Evolutionary conservation across 345 rosid genomes (phyloP), one percentile per base, ranked within the genome.

Genomic region (Bretschneidera sinensis): DNA sequence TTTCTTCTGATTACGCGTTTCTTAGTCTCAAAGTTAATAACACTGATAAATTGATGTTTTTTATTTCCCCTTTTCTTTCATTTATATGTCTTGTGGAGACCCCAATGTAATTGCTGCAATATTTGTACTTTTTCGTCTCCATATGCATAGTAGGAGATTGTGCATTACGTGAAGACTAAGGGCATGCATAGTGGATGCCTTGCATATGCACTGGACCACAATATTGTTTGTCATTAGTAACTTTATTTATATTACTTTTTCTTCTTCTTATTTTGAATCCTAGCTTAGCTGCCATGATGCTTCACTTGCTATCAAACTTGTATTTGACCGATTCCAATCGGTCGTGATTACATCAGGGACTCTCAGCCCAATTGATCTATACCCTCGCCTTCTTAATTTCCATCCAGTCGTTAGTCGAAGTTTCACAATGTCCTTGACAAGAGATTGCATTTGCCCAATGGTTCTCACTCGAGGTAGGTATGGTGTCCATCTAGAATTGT

Each of bases 381-480:
- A 94, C 64, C 99, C 99, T 21, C 99, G 97, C 63, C 97, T 94
- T 81, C 92, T 90, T 68, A 88, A 80, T 76, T 94, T 92, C 67
- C 85, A 82, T 68, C 99, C 99, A 57, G 97, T 94, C 59, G 97
- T 94, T 55, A 94, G 96, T 70, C 84, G 92, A 63, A 94, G 99
- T 80, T 90, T 94, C 65, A 86, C 76, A 53, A 94, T 94, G 92
- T 94, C 99, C 39, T 77, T 94, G 82, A 84, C 97, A 65, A 87
- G 99, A 82, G 97, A 90, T 69, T 90, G 99, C 80, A 94, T 94
- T 73, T 94, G 99, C 69, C 99, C 97, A 7, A 94, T 90, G 99
- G 99, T 94, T 81, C 89, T 94, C 18, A 90, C 99, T 59, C 89
- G 99, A 60, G 97, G 99, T 78, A 94, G 96, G 96, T 90, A 79